These are phyloP conservation scores for Puccinia horiana DNA, from an alignment of 1,284 basidiomycete genomes.

Conservation along the genomic window DNA sequence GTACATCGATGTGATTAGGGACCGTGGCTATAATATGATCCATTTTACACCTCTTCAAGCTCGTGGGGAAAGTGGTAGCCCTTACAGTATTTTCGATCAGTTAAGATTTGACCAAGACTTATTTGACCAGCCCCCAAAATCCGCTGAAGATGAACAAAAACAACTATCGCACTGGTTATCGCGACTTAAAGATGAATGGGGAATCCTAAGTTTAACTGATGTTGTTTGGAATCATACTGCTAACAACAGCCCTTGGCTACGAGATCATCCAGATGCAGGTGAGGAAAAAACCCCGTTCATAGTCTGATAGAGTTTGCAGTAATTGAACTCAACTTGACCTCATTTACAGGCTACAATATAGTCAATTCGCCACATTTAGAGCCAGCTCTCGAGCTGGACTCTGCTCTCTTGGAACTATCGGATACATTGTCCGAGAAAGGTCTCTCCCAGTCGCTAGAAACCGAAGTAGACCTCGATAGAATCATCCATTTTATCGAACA, in stretches of 20 bases:
- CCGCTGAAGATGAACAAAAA: constrained; percentile 62
- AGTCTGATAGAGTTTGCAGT: neutral
- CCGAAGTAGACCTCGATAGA: constrained; percentile 68
- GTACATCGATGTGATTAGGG: constrained; percentile 76
- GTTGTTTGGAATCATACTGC: constrained; percentile 95
- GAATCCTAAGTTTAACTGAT: constrained; percentile 82
- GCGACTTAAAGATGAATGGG: constrained; percentile 76
- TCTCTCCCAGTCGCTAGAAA: constrained; percentile 71
- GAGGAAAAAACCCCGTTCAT: constrained; percentile 54
- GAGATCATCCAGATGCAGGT: constrained; percentile 91
- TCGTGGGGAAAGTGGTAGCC: constrained; percentile 80
- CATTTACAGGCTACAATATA: constrained; percentile 75
- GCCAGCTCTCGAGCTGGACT: constrained; percentile 83
- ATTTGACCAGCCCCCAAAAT: constrained; percentile 62
- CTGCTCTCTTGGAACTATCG: constrained; percentile 78
- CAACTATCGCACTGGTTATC: constrained; percentile 68
- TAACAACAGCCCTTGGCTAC: constrained; percentile 85
- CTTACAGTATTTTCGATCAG: constrained; percentile 88
- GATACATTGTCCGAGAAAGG: constrained; percentile 65
- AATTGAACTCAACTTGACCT: neutral
- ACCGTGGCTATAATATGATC: constrained; percentile 82
- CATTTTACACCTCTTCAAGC: constrained; percentile 92
- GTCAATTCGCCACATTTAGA: constrained; percentile 83
- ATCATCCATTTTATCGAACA: constrained; percentile 69
- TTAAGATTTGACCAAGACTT: constrained; percentile 74